These are phyloP conservation scores for Epichloe festucae DNA, from an alignment of 2,329 filamentous ascomycete genomes.

Conservation along the genomic window DNA sequence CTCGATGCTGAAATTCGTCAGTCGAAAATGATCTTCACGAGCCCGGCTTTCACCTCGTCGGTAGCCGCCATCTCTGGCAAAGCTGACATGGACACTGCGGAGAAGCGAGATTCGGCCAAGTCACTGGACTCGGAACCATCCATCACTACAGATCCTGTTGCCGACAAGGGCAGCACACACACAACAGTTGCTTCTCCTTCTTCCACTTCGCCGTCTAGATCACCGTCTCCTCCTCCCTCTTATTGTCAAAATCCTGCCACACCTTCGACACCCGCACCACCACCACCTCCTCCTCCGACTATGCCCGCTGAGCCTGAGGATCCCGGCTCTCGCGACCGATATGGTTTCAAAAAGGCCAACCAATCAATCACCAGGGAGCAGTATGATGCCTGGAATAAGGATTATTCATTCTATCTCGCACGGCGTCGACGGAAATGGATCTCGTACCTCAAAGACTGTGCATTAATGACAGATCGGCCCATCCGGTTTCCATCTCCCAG, in stretches of 20 bases:
- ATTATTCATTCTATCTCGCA: conserved; percentile 62
- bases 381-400: conserved; percentile 69
- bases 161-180: conserved; percentile 5
- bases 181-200: not conserved
- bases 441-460: conserved; percentile 61
- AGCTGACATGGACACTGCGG: conserved; percentile 15
- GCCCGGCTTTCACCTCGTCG: conserved; percentile 25
- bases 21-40: conserved; percentile 28
- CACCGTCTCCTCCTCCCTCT: not conserved
- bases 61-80: conserved; percentile 25
- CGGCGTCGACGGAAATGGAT: conserved; percentile 74
- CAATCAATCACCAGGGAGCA: conserved; percentile 64
- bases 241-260: not conserved
- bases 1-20: conserved; percentile 26
- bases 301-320: conserved; percentile 29
- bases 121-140: conserved; percentile 27
- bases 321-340: conserved; percentile 54
- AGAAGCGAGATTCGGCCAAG: conserved; percentile 40
- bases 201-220: conserved; percentile 4
- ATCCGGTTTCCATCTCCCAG: conserved; percentile 68
- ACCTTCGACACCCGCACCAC: not conserved
- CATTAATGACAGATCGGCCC: conserved; percentile 57
- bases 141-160: conserved; percentile 12
- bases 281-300: conserved; percentile 11
- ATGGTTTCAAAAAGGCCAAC: conserved; percentile 83